These are phyloP conservation scores for Cladosporium sp. DNA, from an alignment of 2,329 filamentous ascomycete genomes.

Conservation along the genomic window DNA sequence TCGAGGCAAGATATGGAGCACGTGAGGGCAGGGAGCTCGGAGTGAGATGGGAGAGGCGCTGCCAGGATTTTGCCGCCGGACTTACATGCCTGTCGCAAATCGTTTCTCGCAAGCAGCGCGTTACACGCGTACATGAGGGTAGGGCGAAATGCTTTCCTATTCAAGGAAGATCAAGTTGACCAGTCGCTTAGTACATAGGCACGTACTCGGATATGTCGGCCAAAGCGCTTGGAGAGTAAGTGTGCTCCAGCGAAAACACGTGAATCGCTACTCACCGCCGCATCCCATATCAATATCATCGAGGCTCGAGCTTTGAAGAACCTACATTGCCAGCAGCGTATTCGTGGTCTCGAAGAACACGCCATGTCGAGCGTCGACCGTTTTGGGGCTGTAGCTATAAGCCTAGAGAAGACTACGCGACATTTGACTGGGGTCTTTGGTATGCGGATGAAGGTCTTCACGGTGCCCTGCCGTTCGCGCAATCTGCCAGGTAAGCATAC, in stretches of 20 bases:
- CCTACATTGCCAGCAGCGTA: neutral
- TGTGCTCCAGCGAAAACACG: neutral
- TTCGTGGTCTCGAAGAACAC: neutral
- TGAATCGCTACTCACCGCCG: neutral
- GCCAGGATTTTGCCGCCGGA: neutral
- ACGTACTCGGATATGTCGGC: neutral
- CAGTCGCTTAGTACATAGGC: constrained; percentile 3
- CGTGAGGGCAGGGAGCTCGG: neutral
- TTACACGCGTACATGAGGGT: neutral
- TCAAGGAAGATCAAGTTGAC: neutral
- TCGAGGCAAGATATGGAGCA: neutral
- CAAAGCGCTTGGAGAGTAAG: neutral
- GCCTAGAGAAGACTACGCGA: neutral
- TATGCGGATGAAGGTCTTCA: neutral
- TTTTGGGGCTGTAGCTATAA: neutral
- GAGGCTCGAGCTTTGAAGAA: neutral
- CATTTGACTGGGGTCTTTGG: neutral
- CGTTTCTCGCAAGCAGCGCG: neutral
- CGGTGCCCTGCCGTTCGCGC: constrained; percentile 9
- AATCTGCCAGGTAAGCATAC: constrained; percentile 20
- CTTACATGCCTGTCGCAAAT: constrained; percentile 14
- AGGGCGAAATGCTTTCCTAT: constrained; percentile 4
- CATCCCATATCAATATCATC: neutral
- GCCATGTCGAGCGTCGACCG: neutral
- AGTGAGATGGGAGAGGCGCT: neutral